Percentiles rank a stretch among this genome's conserved stretches.
phyloP scores from a whole-genome alignment of 2,329 filamentous ascomycete genomes.

The Aspergillus eucalypticola region DNA sequence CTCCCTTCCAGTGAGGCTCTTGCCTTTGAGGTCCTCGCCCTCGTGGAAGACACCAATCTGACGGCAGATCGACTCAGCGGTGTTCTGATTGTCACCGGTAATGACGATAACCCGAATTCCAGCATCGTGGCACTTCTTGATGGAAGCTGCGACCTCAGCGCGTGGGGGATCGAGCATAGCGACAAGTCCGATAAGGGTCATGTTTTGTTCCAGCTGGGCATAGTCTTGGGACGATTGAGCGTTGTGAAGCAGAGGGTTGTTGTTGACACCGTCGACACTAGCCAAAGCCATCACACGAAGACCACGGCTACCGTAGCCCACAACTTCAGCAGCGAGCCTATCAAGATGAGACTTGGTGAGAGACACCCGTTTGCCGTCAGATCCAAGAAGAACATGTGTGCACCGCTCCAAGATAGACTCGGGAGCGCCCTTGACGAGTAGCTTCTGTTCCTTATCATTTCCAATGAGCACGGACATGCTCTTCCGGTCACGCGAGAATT shows the following conservation, averaged over 20 bases:
- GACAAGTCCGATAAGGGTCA: slow-evolving; percentile 91
- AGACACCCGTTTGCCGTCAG: slow-evolving; percentile 73
- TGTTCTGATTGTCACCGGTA: slow-evolving; percentile 97
- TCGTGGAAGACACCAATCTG: slow-evolving; percentile 90
- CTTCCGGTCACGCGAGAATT: slow-evolving; percentile 97
- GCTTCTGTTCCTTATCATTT: slow-evolving; percentile 68
- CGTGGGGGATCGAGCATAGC: slow-evolving; percentile 97
- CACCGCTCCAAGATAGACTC: slow-evolving; percentile 94
- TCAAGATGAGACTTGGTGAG: slow-evolving; percentile 69
- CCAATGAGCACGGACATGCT: slow-evolving; percentile 97
- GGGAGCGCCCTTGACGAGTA: slow-evolving; percentile 94
- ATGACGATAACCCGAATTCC: slow-evolving; percentile 97
- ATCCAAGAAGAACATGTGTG: slow-evolving; percentile 75
- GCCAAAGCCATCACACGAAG: slow-evolving; percentile 94
- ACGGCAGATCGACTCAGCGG: slow-evolving; percentile 94
- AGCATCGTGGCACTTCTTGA: slow-evolving; percentile 84
- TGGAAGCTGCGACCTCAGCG: slow-evolving; percentile 82
- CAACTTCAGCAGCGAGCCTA: slow-evolving; percentile 74
- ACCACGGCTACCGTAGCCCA: slow-evolving; percentile 87
- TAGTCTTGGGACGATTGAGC: slow-evolving; percentile 87
- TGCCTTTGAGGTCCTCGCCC: slow-evolving; percentile 79
- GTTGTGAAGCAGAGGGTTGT: slow-evolving; percentile 67
- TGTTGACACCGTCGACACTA: slow-evolving; percentile 72
- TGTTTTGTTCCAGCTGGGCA: slow-evolving; percentile 81
- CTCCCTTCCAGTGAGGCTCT: slow-evolving; percentile 93